Conservation (phyloP, 108 stramenopile species). For the Skeletonema tropicum region DNA sequence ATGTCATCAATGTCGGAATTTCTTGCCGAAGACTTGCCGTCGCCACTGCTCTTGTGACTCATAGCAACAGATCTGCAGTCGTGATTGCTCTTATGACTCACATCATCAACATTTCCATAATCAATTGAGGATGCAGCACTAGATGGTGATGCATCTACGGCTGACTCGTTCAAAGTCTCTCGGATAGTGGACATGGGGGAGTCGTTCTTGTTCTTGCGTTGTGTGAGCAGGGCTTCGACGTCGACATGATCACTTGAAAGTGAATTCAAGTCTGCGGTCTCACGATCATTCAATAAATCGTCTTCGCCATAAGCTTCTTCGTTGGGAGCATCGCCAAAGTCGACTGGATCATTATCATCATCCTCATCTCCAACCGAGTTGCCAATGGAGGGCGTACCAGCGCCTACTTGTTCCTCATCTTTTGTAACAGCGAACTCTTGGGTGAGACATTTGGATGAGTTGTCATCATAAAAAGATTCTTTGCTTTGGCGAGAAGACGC, state of each 20-base stretch:
- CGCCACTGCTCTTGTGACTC: background rate
- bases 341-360: constrained; percentile 5
- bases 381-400: background rate
- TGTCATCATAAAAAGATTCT: background rate
- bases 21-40: background rate
- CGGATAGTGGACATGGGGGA: constrained; percentile 24
- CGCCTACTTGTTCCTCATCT: background rate
- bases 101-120: background rate
- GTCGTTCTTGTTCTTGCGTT: background rate
- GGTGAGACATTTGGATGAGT: constrained; percentile 5
- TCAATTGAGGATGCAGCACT: constrained; percentile 11
- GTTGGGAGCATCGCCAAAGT: constrained; percentile 11
- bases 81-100: too few species aligned
- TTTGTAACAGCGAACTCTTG: background rate
- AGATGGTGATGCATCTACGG: background rate
- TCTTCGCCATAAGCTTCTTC: background rate
- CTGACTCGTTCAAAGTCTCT: constrained; percentile 10
- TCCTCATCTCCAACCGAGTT: background rate
- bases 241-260: constrained; percentile 21
- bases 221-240: constrained; percentile 9
- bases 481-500: constrained; percentile 5
- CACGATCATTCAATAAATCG: background rate
- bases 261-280: constrained; percentile 13
- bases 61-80: too few species aligned
- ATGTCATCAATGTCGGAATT: background rate